phyloP scores from a whole-genome alignment of 2,329 filamentous ascomycete genomes.

The Myriosclerotinia curreyana region DNA sequence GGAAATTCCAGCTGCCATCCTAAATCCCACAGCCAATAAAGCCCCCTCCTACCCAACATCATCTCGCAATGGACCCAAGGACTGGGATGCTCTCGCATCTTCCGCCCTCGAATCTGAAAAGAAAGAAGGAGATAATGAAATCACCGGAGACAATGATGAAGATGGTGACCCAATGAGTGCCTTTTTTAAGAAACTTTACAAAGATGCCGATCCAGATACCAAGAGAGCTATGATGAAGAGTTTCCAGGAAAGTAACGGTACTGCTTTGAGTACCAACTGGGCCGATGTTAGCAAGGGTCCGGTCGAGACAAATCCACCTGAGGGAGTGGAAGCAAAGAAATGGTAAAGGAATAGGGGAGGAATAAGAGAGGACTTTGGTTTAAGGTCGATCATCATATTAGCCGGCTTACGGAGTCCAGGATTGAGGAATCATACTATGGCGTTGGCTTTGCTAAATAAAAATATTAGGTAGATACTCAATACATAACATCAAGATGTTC shows the following conservation, averaged over 20 bases:
- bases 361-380: not conserved
- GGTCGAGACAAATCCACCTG: slow-evolving; percentile 71
- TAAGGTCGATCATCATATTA: not conserved
- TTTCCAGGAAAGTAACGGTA: slow-evolving; percentile 90
- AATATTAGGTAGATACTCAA: not conserved
- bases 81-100: slow-evolving; percentile 79
- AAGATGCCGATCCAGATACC: slow-evolving; percentile 71
- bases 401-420: not conserved
- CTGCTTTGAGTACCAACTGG: slow-evolving; percentile 90
- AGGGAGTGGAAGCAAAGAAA: slow-evolving; percentile 73
- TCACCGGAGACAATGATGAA: slow-evolving; percentile 47
- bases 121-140: slow-evolving; percentile 34
- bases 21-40: slow-evolving; percentile 30
- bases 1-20: slow-evolving; percentile 25
- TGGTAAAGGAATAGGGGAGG: slow-evolving; percentile 39
- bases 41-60: slow-evolving; percentile 78
- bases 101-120: slow-evolving; percentile 16
- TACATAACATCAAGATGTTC: not conserved
- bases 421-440: not conserved
- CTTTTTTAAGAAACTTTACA: slow-evolving; percentile 92
- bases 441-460: not conserved
- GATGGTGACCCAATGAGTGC: slow-evolving; percentile 65
- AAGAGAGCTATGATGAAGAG: slow-evolving; percentile 97
- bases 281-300: slow-evolving; percentile 68
- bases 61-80: slow-evolving; percentile 75